Base-by-base conservation (phyloP, 768 basidiomycete species). In the Mycena albidolilacea region DNA sequence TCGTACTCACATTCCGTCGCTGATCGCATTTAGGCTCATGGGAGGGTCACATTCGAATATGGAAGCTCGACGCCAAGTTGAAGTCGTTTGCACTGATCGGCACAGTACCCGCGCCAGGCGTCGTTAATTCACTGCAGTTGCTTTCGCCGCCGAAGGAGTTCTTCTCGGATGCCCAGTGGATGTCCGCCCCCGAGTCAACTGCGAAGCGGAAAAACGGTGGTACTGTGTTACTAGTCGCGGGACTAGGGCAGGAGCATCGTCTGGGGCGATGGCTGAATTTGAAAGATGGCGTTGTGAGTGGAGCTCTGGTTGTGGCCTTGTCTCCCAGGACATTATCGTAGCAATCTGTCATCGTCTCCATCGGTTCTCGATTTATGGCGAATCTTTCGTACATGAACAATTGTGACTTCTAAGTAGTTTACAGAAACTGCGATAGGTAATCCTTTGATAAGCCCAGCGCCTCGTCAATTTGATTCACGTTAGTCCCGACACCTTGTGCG, bases 81-180 rank as follows among this genome's bases (percentile, higher is more conserved):
- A 93, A 90, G 77, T 92, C 92, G 0, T 97, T 99, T 82, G 82
- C 89, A 14, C 88, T 88, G 2, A 78, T 92, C 14, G 92, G 91
- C 15, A 89, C 86, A 7, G 82, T 97, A 21, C 84, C 90, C 1
- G 91, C 90, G 0, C 88, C 86, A 0, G 98, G 98, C 0, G 90
- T 97, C 69, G 86, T 98, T 79, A 99, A 99, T 83, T 95, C 96
- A 6, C 85, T 99, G 4, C 96, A 97, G 80, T 82, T 99, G 64
- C 75, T 96, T 21, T 80, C 90, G 0, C 86, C 91, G 10, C 85
- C 88, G 11, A 82, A 82, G 69, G 84, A 86, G 7, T 85, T 88
- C 35, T 87, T 88, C 78, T 78, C 83, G 14, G 76, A 77, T 43
- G 77, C 79, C 35, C 71, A 79, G 21, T 87, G 86, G 89, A 77